Evolutionary conservation across 441 rosid species (phyloP).

Genomic region (Caryocar brasiliense): DNA sequence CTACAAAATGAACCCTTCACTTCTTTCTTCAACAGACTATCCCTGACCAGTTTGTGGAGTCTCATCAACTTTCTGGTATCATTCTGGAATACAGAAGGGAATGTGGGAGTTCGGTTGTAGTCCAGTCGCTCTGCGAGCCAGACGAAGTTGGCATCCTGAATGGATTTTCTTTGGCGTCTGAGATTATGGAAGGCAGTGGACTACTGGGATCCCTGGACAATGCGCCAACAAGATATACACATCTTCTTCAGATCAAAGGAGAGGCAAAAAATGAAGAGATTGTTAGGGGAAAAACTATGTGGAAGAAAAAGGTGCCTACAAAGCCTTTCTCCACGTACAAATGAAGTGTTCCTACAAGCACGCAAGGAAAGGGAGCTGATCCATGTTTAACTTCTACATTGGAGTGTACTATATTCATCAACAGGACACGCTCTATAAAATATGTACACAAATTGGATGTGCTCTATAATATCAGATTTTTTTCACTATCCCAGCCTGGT

Average conservation of each 20-base stretch:
- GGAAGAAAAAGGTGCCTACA: conserved; percentile 33
- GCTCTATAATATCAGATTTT: conserved; percentile 1
- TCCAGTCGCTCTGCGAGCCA: conserved; percentile 50
- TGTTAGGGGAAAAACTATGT: conserved; percentile 50
- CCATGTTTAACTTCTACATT: neutral
- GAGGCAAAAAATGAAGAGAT: conserved; percentile 33
- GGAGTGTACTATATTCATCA: neutral
- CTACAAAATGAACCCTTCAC: too few species aligned
- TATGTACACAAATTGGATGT: neutral
- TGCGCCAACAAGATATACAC: conserved; percentile 36
- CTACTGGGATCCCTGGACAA: conserved; percentile 26
- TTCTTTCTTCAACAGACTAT: conserved; percentile 29
- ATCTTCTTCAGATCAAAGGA: conserved; percentile 38
- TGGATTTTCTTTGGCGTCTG: conserved; percentile 36
- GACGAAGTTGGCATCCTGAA: conserved; percentile 36
- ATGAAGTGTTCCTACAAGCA: too few species aligned
- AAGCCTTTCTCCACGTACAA: conserved; percentile 11
- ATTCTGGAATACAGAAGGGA: conserved; percentile 47
- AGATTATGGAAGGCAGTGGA: conserved; percentile 35
- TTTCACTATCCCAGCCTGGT: neutral
- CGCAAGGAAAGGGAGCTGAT: too few species aligned
- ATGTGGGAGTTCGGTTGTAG: conserved; percentile 45
- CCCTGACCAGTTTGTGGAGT: conserved; percentile 43
- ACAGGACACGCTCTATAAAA: neutral
- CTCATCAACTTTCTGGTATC: conserved; percentile 39